phyloP scores from a whole-genome alignment of 1,284 basidiomycete species.

The Athelia psychrophila region DNA sequence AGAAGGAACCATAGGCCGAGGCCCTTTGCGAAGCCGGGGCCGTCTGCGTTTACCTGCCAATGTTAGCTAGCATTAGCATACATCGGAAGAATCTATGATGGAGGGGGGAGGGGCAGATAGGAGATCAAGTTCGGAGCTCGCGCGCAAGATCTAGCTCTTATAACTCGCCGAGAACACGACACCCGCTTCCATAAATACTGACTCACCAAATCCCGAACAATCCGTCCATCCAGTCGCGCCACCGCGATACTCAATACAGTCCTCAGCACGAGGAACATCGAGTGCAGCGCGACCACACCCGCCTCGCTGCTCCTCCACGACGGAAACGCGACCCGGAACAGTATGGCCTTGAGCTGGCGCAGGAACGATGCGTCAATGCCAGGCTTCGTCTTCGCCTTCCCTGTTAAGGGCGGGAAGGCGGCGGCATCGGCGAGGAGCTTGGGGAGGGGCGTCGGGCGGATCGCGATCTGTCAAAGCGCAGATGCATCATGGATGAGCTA shows the following conservation, averaged over 20 bases:
- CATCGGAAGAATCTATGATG: background rate
- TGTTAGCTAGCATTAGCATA: background rate
- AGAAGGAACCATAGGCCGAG: slow-evolving; percentile 89
- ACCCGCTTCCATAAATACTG: background rate
- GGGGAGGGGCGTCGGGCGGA: slow-evolving; percentile 40
- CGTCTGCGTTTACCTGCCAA: slow-evolving; percentile 76
- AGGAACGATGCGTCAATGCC: slow-evolving; percentile 81
- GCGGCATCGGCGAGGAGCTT: slow-evolving; percentile 44
- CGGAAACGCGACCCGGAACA: slow-evolving; percentile 74
- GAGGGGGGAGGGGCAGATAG: too few species aligned
- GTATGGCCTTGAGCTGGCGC: slow-evolving; percentile 75
- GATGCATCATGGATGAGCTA: background rate
- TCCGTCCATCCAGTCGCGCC: slow-evolving; percentile 85
- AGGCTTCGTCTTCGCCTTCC: slow-evolving; percentile 43
- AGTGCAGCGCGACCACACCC: slow-evolving; percentile 77
- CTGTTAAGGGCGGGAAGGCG: slow-evolving; percentile 53
- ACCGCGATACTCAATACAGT: slow-evolving; percentile 88
- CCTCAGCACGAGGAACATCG: slow-evolving; percentile 83
- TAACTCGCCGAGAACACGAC: background rate
- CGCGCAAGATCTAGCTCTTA: background rate
- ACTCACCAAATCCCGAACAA: slow-evolving; percentile 85
- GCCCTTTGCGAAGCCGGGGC: slow-evolving; percentile 80
- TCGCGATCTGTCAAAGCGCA: slow-evolving; percentile 42
- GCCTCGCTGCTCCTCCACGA: slow-evolving; percentile 75
- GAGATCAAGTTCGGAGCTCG: too few species aligned